Evolutionary conservation across 2,329 filamentous ascomycete genomes (phyloP), one percentile per base, ranked within the genome.

Genomic region (Chaetomiaceae sp.): DNA sequence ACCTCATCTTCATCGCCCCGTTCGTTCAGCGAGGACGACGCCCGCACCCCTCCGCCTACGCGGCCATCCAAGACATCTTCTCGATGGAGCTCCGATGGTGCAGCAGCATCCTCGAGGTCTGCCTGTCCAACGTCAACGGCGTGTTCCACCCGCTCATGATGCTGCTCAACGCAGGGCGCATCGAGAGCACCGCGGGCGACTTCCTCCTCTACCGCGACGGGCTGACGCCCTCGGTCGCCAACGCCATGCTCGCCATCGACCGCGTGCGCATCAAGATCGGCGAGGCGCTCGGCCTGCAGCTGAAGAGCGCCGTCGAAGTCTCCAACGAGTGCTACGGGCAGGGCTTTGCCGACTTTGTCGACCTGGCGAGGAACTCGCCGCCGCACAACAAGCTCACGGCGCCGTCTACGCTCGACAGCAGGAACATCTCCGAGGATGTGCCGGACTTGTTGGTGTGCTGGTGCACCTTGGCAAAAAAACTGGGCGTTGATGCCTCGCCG

Each of bases 251-350:
- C 13, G 44, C 44, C 35, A 16, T 47, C 23, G 44, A 47, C 44
- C 34, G 34, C 1, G 44, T 47, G 34, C 44, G 44, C 21, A 47
- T 47, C 2, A 5, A 31, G 16, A 47, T 47, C 2, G 44, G 44
- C 34, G 34, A 47, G 16, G 44, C 44, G 2, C 25, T 47, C 13
- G 44, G 44, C 5, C 25, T 39, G 4, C 44, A 25, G 4, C 23
- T 47, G 8, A 14, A 31, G 16, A 39, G 23, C 23, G 44, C 44
- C 17, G 44, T 47, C n/a, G 23, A 39, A 2, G 21, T 47, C 21
- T 47, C 44, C n/a, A 47, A 47, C 25, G 44, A 47, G 23, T 47
- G 44, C 23, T 47, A 47, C 19, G 44, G 44, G 5, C 44, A 47
- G n/a, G 12, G 34, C n/a, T 47, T 47, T 14, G 7, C 10, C 34